These are phyloP conservation scores for Trichosporon ovoides DNA, from an alignment of 1,284 basidiomycete species.

Conservation along the genomic window DNA sequence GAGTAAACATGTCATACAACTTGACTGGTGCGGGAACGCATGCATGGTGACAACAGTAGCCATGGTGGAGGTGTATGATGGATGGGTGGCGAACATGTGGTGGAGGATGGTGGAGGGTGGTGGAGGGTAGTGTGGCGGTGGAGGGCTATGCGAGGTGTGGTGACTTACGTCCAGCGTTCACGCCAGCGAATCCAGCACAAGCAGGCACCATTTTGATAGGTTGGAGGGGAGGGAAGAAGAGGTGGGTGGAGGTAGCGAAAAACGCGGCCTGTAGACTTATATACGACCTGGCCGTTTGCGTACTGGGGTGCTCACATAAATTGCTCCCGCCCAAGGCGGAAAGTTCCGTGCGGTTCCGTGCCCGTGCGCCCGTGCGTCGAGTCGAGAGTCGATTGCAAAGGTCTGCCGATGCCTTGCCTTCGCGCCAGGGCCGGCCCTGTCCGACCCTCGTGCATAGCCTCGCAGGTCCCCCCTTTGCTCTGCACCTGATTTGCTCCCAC, in stretches of 20 bases:
- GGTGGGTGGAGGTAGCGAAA: slow-evolving; percentile 6
- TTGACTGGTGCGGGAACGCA: background rate
- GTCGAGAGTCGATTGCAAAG: background rate
- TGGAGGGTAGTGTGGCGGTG: background rate
- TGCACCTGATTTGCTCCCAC: too few relatives aligned
- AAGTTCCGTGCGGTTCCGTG: background rate
- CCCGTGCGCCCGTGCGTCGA: background rate
- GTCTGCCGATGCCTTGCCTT: too few relatives aligned
- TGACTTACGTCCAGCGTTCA: slow-evolving; percentile 5
- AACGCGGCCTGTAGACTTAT: background rate
- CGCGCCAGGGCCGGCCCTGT: too few relatives aligned
- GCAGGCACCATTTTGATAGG: slow-evolving; percentile 9
- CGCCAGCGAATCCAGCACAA: slow-evolving; percentile 7
- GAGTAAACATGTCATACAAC: background rate
- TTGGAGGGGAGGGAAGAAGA: background rate
- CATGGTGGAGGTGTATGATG: background rate
- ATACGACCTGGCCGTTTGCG: background rate
- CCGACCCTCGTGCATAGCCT: too few relatives aligned
- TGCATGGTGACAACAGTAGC: background rate
- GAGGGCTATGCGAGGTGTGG: background rate
- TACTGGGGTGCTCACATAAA: background rate
- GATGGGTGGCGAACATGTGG: background rate
- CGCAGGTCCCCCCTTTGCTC: too few relatives aligned
- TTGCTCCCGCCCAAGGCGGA: background rate
- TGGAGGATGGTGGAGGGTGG: background rate